These are phyloP conservation scores for Thraustochytrium sp. DNA, from an alignment of 352 stramenopile genomes.

Conservation along the genomic window DNA sequence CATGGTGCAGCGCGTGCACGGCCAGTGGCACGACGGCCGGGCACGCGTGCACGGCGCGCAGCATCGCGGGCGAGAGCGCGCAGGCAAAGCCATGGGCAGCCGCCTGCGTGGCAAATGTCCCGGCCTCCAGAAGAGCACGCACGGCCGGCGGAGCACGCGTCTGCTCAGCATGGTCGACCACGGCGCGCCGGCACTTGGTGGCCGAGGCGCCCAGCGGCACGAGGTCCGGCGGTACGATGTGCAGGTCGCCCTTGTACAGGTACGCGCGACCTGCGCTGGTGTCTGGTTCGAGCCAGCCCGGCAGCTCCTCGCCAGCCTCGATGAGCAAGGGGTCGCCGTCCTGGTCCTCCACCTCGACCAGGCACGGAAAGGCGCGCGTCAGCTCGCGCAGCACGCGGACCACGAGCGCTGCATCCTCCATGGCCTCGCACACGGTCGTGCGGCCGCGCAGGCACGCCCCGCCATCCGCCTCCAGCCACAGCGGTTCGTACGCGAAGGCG, in stretches of 20 bases:
- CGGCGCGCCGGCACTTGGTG: neutral
- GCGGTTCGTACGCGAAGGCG: neutral
- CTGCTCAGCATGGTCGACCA: neutral
- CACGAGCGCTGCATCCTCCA: conserved; percentile 39
- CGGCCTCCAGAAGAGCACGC: neutral
- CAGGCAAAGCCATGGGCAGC: neutral
- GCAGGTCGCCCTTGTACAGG: conserved; percentile 1
- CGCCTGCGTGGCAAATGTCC: neutral
- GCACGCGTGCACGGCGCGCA: neutral
- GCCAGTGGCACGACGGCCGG: neutral
- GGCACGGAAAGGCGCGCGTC: neutral
- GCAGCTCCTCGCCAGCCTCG: conserved; percentile 10
- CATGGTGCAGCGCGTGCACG: neutral
- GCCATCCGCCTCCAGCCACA: neutral
- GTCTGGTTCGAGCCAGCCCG: conserved; percentile 24
- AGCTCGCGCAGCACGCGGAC: conserved; percentile 28
- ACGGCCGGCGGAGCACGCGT: neutral
- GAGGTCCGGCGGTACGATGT: neutral
- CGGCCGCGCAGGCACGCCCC: neutral
- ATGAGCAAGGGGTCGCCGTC: conserved; percentile 43
- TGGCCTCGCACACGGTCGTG: neutral
- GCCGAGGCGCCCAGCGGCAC: neutral
- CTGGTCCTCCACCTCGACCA: neutral
- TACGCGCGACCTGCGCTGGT: conserved; percentile 22
- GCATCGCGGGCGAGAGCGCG: neutral